These are phyloP conservation scores for Vitis hybrid DNA, from an alignment of 177 flowering plant species.

Conservation along the genomic window DNA sequence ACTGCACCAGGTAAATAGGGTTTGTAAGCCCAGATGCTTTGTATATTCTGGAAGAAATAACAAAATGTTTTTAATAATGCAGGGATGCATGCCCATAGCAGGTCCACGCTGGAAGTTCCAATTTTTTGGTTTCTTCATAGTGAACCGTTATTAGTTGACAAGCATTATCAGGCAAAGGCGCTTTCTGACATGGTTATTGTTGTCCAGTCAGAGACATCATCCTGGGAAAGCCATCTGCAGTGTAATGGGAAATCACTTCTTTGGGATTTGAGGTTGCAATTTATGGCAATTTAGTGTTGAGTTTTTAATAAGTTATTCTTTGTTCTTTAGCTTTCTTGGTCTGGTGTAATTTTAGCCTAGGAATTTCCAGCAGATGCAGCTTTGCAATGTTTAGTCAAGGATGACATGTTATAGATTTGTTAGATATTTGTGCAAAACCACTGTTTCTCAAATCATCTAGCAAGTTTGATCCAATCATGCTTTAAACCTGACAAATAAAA, in stretches of 20 bases:
- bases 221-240: conserved; percentile 98
- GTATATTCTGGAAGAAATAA: not conserved
- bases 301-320: not conserved
- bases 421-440: not conserved
- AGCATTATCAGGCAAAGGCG: conserved; percentile 93
- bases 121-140: conserved; percentile 91
- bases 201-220: conserved; percentile 80
- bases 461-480: not conserved
- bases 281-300: not conserved
- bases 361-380: not conserved
- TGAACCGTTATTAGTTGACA: conserved; percentile 89
- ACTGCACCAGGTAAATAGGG: not conserved
- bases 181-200: conserved; percentile 97
- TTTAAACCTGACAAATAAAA: not conserved
- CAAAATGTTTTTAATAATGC: conserved; percentile 22
- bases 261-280: conserved; percentile 82
- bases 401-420: not conserved
- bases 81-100: conserved; percentile 84
- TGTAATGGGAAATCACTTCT: conserved; percentile 88
- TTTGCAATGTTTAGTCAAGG: not conserved
- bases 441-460: not conserved
- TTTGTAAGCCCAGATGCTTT: not conserved
- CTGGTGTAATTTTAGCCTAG: not conserved
- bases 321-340: not conserved
- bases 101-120: conserved; percentile 90